Evolutionary conservation across 2,329 filamentous ascomycete genomes (phyloP), one percentile per base, ranked within the genome.

Genomic region (Geosmithia morbida): DNA sequence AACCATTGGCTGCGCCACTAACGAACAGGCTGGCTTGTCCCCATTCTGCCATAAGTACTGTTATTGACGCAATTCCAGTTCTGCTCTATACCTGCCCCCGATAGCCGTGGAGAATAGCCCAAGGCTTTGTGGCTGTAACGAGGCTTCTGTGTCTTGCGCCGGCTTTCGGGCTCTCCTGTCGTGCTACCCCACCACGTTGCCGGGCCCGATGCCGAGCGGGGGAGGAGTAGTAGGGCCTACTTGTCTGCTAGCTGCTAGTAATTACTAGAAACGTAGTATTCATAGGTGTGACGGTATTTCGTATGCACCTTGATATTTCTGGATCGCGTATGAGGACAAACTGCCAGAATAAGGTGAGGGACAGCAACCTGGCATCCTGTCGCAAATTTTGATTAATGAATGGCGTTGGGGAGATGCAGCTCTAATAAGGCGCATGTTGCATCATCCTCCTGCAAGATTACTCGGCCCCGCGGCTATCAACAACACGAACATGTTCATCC

Each of bases 81-180:
- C 18, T n/a, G 37, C 45, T 26, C 22, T 26, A 30, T 3, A 41
- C 40, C 18, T 22, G 29, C 16, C 33, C 6, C 48, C 48, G 48
- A 49, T 22, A 49, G 48, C 48, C 48, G 48, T 19, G 20, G 20
- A 18, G 40, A 41, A 10, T 17, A 16, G 40, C 11, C 33, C 33
- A 20, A 41, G 41, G 41, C 17, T 43, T 16, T 43, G 41, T 20
- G 17, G 18, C 19, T 43, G 41, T 8, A 19, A 22, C 19, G 14
- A 7, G 33, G 33, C 41, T 43, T 42, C 40, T 2, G 45, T 19
- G 39, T 41, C 43, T 29, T 17, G 14, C 4, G 13, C 47, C 47
- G 47, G 47, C 47, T 48, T 48, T 48, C 47, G 47, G 47, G 33
- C 33, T 37, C 33, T 13, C 16, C 43, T 48, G 47, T 48, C 47